A percentile compares a stretch with the other conserved stretches of the same genome.
Conservation (phyloP, 2,329 filamentous ascomycete genomes). For the Pezicula rhizophila region DNA sequence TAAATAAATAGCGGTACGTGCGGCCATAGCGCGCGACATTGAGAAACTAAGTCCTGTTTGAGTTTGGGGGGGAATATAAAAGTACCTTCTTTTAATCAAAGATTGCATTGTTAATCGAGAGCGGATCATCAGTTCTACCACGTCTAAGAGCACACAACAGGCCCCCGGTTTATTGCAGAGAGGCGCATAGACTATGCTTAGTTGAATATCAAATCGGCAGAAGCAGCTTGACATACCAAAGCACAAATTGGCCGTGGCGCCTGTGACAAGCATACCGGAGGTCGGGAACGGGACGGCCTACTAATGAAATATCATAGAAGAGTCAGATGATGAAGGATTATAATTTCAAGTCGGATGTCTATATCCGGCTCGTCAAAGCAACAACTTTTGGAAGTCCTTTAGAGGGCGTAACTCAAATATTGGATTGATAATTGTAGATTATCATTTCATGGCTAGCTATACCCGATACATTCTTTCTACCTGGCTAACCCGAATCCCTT, state of each 20-base stretch:
- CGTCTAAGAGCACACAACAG: slow-evolving; percentile 51
- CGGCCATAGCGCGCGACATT: too few species aligned
- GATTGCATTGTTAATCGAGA: too few species aligned
- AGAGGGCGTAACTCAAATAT: slow-evolving; percentile 47
- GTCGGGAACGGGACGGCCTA: slow-evolving; percentile 58
- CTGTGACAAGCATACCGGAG: slow-evolving; percentile 54
- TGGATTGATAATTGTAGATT: too few species aligned
- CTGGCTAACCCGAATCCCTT: too few species aligned
- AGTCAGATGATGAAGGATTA: slow-evolving; percentile 85
- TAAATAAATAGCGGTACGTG: too few species aligned
- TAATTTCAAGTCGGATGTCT: slow-evolving; percentile 62
- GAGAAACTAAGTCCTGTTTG: too few species aligned
- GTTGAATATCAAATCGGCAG: slow-evolving; percentile 69
- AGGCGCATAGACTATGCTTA: slow-evolving; percentile 85
- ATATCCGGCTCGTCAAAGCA: slow-evolving; percentile 62
- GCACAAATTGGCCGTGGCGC: slow-evolving; percentile 60
- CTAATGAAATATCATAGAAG: slow-evolving; percentile 89
- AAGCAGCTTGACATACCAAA: slow-evolving; percentile 63
- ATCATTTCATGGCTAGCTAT: too few species aligned
- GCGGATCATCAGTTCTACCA: slow-evolving; percentile 30
- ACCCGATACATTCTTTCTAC: too few species aligned
- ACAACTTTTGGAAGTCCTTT: slow-evolving; percentile 64
- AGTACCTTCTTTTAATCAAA: too few species aligned
- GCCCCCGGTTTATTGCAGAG: slow-evolving; percentile 61
- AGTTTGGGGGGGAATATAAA: too few species aligned